A percentile compares a stretch with the other conserved stretches of the same genome.
Conservation (phyloP, 352 stramenopile species). For the Blastocystis sp. region DNA sequence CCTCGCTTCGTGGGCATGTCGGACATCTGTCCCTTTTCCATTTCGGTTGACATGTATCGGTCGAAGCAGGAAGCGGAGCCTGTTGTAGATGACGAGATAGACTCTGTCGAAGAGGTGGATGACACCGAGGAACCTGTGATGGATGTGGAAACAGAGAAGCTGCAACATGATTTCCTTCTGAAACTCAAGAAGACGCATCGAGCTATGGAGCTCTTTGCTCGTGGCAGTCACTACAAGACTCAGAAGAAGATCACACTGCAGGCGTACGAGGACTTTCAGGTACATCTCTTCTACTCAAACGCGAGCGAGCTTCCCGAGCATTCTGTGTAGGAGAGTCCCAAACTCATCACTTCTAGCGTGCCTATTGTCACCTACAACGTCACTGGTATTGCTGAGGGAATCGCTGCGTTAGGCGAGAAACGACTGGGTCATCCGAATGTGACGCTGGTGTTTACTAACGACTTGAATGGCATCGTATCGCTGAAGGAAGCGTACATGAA, state of each 20-base stretch:
- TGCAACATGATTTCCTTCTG: conserved; percentile 66
- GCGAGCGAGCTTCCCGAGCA: conserved; percentile 72
- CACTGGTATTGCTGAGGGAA: conserved; percentile 78
- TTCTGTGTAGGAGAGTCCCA: conserved; percentile 58
- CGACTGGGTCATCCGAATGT: conserved; percentile 82
- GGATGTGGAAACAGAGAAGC: conserved; percentile 68
- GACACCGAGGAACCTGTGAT: conserved; percentile 61
- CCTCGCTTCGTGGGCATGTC: conserved; percentile 87
- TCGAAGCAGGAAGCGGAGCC: background rate
- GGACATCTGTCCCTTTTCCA: conserved; percentile 80
- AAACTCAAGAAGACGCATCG: background rate
- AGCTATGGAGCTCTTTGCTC: conserved; percentile 75
- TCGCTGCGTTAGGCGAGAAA: conserved; percentile 79
- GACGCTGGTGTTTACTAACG: conserved; percentile 84
- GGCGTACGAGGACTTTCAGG: conserved; percentile 81
- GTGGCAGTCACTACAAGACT: conserved; percentile 74
- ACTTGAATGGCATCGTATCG: conserved; percentile 79
- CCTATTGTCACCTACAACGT: conserved; percentile 85
- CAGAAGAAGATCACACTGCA: conserved; percentile 90
- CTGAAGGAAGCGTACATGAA: conserved; percentile 82
- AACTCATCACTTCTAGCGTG: conserved; percentile 65
- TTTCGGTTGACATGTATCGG: conserved; percentile 79
- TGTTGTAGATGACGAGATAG: background rate
- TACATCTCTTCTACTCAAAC: conserved; percentile 83
- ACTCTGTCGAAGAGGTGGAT: background rate